Percentiles rank a stretch among this genome's conserved stretches.
Evolutionary conservation across 2,329 filamentous ascomycete genomes (phyloP).

Genomic region (Colletotrichum godetiae): DNA sequence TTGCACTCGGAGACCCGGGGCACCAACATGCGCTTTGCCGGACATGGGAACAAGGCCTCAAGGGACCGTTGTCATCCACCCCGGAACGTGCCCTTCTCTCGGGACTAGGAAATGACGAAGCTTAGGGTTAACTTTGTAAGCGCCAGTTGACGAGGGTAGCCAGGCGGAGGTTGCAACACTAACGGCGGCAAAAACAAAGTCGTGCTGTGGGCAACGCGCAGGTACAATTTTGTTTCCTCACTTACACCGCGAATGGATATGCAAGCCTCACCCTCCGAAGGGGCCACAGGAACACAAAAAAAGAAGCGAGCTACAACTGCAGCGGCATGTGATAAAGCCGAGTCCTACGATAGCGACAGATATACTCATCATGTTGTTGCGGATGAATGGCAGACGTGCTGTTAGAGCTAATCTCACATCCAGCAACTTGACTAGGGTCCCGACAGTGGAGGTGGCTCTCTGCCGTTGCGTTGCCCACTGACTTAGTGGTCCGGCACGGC

Average conservation of each 20-base stretch:
- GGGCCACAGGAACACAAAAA: neutral
- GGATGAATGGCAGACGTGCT: neutral
- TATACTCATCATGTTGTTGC: neutral
- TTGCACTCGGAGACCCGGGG: constrained; percentile 33
- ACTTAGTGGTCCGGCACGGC: constrained; percentile 23
- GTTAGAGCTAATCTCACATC: neutral
- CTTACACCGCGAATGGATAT: neutral
- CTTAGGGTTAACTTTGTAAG: constrained; percentile 34
- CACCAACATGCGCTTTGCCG: constrained; percentile 19
- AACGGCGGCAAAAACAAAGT: constrained; percentile 22
- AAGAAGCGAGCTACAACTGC: neutral
- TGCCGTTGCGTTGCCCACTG: neutral
- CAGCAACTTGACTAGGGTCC: neutral
- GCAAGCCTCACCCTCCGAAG: constrained; percentile 8
- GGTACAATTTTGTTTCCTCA: constrained; percentile 6
- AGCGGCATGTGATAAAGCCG: no score
- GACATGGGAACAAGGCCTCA: constrained; percentile 9
- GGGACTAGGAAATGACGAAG: constrained; percentile 33
- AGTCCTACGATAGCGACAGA: no score
- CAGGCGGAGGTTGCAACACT: constrained; percentile 29
- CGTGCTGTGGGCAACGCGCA: constrained; percentile 5
- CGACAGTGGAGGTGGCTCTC: neutral
- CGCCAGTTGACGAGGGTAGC: constrained; percentile 30
- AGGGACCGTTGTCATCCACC: constrained; percentile 24
- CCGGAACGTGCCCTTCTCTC: constrained; percentile 21